Percentiles rank a stretch among this genome's conserved stretches.
Conservation (phyloP, 2,329 filamentous ascomycete genomes). For the Aspergillus candidus region DNA sequence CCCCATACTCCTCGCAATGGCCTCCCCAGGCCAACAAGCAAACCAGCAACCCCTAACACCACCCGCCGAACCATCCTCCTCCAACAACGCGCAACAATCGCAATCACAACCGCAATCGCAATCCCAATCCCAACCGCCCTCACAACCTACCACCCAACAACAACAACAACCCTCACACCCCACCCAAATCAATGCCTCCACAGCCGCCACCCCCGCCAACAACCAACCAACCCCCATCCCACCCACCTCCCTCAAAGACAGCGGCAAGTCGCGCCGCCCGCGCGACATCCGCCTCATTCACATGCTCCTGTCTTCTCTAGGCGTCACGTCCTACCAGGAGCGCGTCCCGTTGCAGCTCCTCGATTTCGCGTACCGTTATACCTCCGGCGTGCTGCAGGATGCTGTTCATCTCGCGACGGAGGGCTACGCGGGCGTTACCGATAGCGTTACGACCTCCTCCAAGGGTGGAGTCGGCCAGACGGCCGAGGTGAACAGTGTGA, state of each 20-base stretch:
- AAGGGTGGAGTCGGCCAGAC: slow-evolving; percentile 17
- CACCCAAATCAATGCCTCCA: slow-evolving; percentile 12
- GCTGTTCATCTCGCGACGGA: slow-evolving; percentile 47
- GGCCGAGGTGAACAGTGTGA: slow-evolving; percentile 48
- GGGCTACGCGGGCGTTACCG: slow-evolving; percentile 42
- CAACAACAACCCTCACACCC: slow-evolving; percentile 13
- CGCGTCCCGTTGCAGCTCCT: slow-evolving; percentile 48
- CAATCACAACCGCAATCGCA: slow-evolving; percentile 17
- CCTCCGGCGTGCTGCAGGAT: slow-evolving; percentile 47
- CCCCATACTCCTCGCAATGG: slow-evolving; percentile 19
- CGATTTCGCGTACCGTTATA: slow-evolving; percentile 51
- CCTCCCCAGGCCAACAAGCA: slow-evolving; percentile 30
- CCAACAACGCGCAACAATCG: slow-evolving; percentile 16
- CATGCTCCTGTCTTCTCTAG: slow-evolving; percentile 45
- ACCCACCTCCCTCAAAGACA: slow-evolving; percentile 41
- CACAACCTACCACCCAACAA: slow-evolving; percentile 3
- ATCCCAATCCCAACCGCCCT: slow-evolving; percentile 13
- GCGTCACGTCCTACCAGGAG: slow-evolving; percentile 47
- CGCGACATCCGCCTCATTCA: slow-evolving; percentile 48
- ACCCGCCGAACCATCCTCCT: slow-evolving; percentile 34
- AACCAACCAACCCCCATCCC: slow-evolving; percentile 33
- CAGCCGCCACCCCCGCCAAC: slow-evolving; percentile 15
- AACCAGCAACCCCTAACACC: slow-evolving; percentile 38
- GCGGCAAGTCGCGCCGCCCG: slow-evolving; percentile 42
- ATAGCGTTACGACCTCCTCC: background rate